Percentiles rank a stretch among this genome's conserved stretches.
These are phyloP conservation scores for Xylaria sp. DNA, from an alignment of 2,329 filamentous ascomycete species.

Conservation along the genomic window DNA sequence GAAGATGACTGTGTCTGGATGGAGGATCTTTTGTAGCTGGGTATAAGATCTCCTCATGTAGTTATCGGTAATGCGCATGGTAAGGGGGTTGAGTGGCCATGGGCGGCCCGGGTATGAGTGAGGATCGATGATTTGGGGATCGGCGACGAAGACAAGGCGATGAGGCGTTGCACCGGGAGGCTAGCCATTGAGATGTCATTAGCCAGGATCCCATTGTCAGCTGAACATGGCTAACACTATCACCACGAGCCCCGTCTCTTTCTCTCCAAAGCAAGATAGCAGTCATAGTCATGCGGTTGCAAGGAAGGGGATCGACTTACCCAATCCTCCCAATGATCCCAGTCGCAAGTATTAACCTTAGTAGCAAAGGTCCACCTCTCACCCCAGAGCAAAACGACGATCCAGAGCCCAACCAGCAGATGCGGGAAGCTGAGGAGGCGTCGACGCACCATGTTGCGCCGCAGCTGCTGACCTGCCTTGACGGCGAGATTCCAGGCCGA, in stretches of 20 bases:
- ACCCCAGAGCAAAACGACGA: slow-evolving; percentile 82
- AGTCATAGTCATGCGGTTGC: not conserved
- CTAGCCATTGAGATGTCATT: slow-evolving; percentile 57
- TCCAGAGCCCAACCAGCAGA: slow-evolving; percentile 77
- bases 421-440: slow-evolving; percentile 73
- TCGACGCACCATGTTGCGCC: slow-evolving; percentile 60
- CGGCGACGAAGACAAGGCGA: slow-evolving; percentile 83
- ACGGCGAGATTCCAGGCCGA: slow-evolving; percentile 49
- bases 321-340: slow-evolving; percentile 94
- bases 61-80: slow-evolving; percentile 78
- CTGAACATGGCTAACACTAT: not conserved
- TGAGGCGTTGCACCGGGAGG: slow-evolving; percentile 82
- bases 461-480: slow-evolving; percentile 49
- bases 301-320: slow-evolving; percentile 60
- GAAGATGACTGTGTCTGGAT: slow-evolving; percentile 90
- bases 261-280: not conserved
- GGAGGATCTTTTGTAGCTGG: slow-evolving; percentile 77
- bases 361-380: slow-evolving; percentile 81
- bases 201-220: slow-evolving; percentile 1
- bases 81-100: slow-evolving; percentile 66
- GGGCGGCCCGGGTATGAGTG: slow-evolving; percentile 91
- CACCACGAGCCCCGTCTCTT: slow-evolving; percentile 1
- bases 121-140: slow-evolving; percentile 91
- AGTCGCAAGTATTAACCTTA: slow-evolving; percentile 77
- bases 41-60: slow-evolving; percentile 87